These are phyloP conservation scores for Zasmidium angulare DNA, from an alignment of 2,329 filamentous ascomycete species.

Conservation along the genomic window DNA sequence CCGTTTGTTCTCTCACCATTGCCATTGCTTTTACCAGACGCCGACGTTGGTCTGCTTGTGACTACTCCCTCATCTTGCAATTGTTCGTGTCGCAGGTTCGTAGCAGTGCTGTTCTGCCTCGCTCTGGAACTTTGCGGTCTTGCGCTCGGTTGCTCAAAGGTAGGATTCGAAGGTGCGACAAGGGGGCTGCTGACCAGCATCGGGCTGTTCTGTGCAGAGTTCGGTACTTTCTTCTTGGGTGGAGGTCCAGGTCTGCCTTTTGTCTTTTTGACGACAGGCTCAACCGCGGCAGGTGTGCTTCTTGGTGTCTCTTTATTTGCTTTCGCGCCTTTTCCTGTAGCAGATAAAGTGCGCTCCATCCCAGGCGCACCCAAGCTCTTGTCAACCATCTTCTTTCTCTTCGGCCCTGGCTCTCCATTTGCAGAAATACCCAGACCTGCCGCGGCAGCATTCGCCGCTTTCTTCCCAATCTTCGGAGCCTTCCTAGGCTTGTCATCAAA, in stretches of 20 bases:
- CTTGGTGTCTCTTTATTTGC: constrained; percentile 59
- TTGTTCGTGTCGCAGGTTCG: constrained; percentile 36
- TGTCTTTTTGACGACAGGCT: constrained; percentile 71
- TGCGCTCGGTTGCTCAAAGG: constrained; percentile 68
- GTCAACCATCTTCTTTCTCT: constrained; percentile 82
- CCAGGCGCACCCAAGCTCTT: constrained; percentile 51
- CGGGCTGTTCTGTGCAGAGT: constrained; percentile 35
- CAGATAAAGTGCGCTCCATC: constrained; percentile 70
- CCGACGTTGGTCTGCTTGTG: constrained; percentile 24
- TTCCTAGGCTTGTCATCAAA: constrained; percentile 75
- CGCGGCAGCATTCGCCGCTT: constrained; percentile 46
- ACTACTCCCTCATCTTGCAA: constrained; percentile 45
- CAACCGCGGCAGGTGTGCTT: constrained; percentile 63
- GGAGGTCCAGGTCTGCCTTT: constrained; percentile 65
- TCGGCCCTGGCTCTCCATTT: constrained; percentile 63
- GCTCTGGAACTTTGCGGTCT: constrained; percentile 69
- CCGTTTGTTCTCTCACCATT: constrained; percentile 26
- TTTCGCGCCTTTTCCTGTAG: constrained; percentile 31
- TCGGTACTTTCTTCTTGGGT: constrained; percentile 73
- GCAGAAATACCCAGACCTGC: constrained; percentile 62
- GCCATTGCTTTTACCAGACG: constrained; percentile 26
- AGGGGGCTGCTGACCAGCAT: constrained; percentile 49
- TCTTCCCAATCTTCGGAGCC: constrained; percentile 61
- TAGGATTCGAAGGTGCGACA: constrained; percentile 57
- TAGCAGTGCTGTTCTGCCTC: constrained; percentile 70